These are phyloP conservation scores for Clarireedia monteithiana DNA, from an alignment of 2,329 filamentous ascomycete species.

Conservation along the genomic window DNA sequence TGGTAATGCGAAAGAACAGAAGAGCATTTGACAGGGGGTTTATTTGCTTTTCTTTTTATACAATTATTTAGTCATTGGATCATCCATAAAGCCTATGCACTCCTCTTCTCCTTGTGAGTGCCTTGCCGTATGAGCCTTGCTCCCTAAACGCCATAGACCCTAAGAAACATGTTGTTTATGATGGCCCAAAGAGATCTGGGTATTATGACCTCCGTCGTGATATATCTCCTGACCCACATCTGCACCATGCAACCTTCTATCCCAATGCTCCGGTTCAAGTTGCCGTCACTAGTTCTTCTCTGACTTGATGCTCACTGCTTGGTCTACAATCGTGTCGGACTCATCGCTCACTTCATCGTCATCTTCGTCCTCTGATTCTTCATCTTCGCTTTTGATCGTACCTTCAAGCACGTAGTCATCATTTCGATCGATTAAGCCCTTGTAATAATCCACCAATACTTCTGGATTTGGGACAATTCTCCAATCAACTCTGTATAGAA, in stretches of 20 bases:
- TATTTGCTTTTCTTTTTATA: conserved; percentile 3
- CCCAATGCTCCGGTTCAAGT: conserved; percentile 27
- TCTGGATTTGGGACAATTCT: conserved; percentile 94
- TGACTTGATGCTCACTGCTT: conserved; percentile 14
- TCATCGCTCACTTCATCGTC: conserved; percentile 27
- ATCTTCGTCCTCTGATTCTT: conserved; percentile 4
- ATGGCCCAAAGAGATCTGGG: neutral
- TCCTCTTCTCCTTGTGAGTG: neutral
- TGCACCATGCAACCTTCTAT: conserved; percentile 11
- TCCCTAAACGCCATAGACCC: conserved; percentile 3
- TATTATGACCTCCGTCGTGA: conserved; percentile 1
- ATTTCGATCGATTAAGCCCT: conserved; percentile 66
- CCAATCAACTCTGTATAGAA: conserved; percentile 89
- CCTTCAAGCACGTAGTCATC: conserved; percentile 44
- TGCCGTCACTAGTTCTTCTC: neutral
- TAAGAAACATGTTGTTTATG: neutral
- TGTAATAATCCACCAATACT: conserved; percentile 87
- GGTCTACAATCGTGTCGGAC: conserved; percentile 28
- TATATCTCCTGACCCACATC: neutral
- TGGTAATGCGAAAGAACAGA: no score
- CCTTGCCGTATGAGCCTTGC: neutral
- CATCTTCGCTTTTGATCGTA: conserved; percentile 9
- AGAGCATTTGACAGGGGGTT: no score
- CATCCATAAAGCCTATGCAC: neutral
- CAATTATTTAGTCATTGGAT: neutral